Conservation (phyloP, 306 rosid species). For the Prinsepia uniflora region DNA sequence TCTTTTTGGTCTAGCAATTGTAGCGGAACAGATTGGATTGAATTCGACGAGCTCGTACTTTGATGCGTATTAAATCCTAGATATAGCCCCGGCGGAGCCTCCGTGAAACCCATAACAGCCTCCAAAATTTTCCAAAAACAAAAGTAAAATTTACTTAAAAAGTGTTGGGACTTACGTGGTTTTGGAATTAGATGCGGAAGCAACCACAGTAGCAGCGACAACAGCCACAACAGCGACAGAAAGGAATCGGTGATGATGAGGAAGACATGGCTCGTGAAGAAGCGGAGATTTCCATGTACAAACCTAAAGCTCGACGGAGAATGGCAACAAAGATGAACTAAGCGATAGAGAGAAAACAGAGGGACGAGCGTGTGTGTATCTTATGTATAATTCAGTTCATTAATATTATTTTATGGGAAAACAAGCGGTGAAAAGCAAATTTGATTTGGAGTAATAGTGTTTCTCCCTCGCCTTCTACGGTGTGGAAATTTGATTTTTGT, state of each 20-base stretch:
- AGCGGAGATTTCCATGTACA: constrained; percentile 43
- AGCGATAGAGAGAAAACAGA: no score
- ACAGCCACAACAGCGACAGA: constrained; percentile 38
- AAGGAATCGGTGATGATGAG: constrained; percentile 26
- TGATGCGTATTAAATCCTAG: constrained; percentile 50
- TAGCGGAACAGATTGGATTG: constrained; percentile 21
- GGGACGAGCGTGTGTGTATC: no score
- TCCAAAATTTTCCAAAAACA: neutral
- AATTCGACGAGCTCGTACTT: constrained; percentile 15
- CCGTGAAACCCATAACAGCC: constrained; percentile 38
- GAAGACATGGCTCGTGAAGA: constrained; percentile 9
- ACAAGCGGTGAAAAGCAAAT: neutral
- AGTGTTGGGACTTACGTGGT: no score
- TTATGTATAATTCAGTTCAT: no score
- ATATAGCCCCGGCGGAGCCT: constrained; percentile 48
- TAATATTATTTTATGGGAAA: neutral
- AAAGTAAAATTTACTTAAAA: neutral
- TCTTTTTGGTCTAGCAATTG: constrained; percentile 37
- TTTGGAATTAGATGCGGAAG: constrained; percentile 24
- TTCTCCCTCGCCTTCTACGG: no score
- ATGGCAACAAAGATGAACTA: no score
- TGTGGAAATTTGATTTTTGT: no score
- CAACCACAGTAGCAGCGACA: constrained; percentile 67
- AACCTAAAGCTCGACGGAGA: neutral
- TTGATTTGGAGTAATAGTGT: no score